Evolutionary conservation across 2,329 filamentous ascomycete genomes (phyloP), one percentile per base, ranked within the genome.

Genomic region (Myrmaecium sp.): DNA sequence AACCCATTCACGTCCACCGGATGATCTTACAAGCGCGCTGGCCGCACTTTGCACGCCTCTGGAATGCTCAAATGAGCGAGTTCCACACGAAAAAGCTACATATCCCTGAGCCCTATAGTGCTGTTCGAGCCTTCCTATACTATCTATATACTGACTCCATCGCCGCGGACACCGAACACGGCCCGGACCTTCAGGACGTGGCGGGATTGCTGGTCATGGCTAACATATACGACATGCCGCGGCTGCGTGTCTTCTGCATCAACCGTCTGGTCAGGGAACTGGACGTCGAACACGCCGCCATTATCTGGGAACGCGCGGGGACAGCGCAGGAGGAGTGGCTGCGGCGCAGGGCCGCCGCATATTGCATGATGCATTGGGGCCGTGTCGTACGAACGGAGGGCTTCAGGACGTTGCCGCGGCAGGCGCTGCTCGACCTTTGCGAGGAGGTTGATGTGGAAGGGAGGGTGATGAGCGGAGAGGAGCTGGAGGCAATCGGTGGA

Each of bases 141-240:
- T 98, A 94, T 45, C 68, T 98, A 1, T 98, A 98, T 53, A 94
- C 89, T 0, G 89, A 98, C 51, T 86, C 76, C 39, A 94, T 98
- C 38, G 52, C 55, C 4, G 39, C 45, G 1, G 41, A 47, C 14
- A 44, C 47, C 10, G 39, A 42, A 1, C 41, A 62, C 34, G 69
- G 67, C 24, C 61, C 68, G 0, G 61, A 55, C 6, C 68, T 94
- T 12, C 70, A 74, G 16, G 84, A 94, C 39, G 83, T 95, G 9
- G 86, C 89, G 0, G 86, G 89, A 6, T 71, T 98, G 51, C 66
- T 98, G 3, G 86, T 98, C 36, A 91, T 98, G 80, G 83, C 83
- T 22, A 94, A 95, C 49, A 80, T 95, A 24, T 98, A 98, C 56
- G 86, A 94, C 46, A 91, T 98, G 58, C 84, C 84, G 1, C 82